phyloP scores from a whole-genome alignment of 371 early-diverging fungal species.

The Nosema granulosis region DNA sequence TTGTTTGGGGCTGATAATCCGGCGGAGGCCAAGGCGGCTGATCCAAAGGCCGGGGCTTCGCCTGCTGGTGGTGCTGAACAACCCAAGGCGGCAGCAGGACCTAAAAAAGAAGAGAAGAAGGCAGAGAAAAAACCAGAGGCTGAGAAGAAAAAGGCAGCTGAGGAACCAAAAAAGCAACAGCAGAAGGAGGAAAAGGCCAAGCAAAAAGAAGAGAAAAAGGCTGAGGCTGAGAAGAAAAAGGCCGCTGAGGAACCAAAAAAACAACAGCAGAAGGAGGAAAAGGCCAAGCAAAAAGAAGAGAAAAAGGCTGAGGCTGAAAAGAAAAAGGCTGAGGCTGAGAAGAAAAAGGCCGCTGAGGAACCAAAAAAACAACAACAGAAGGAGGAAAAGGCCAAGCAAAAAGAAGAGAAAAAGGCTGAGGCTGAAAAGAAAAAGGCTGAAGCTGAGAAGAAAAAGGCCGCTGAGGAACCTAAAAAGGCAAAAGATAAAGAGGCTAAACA shows the following conservation, averaged over 20 bases:
- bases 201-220: conserved; percentile 18
- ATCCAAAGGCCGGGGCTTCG: not conserved
- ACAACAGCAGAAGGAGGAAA: conserved; percentile 10
- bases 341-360: conserved; percentile 20
- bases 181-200: conserved; percentile 10
- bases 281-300: conserved; percentile 21
- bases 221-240: not conserved
- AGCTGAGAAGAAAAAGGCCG: conserved; percentile 29
- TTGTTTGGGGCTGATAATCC: not conserved
- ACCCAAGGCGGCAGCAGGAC: not conserved
- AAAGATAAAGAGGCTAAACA: conserved; percentile 11
- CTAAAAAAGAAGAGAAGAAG: conserved; percentile 25
- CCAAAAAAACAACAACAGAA: conserved; percentile 23
- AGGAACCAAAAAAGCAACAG: conserved; percentile 13
- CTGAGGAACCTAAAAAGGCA: conserved; percentile 8
- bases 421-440: conserved; percentile 16
- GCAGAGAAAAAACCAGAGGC: not conserved
- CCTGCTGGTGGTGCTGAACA: not conserved
- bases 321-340: conserved; percentile 6
- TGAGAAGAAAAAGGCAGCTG: conserved; percentile 15
- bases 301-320: conserved; percentile 11
- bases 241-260: not conserved
- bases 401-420: conserved; percentile 12
- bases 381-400: conserved; percentile 9
- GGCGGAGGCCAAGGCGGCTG: not conserved